Percentiles rank a stretch among this genome's conserved stretches.
Conservation (phyloP, 2,329 filamentous ascomycete genomes). For the Biscogniauxia mediterranea region DNA sequence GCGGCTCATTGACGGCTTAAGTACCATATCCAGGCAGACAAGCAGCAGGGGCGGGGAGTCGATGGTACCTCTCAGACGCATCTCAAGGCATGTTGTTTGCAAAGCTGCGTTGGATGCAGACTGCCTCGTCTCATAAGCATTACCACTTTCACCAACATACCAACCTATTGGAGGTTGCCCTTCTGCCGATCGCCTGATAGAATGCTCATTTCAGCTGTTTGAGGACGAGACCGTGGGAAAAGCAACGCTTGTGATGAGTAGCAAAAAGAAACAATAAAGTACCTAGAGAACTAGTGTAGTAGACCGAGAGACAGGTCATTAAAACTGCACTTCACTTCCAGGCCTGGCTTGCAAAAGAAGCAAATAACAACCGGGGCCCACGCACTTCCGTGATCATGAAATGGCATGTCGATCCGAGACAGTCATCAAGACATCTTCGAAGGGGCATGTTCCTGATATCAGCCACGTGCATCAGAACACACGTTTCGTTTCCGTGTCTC, state of each 20-base stretch:
- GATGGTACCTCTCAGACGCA: background rate
- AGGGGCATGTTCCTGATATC: background rate
- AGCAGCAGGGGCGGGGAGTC: background rate
- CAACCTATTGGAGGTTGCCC: background rate
- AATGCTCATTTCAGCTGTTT: background rate
- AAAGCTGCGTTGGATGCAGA: background rate
- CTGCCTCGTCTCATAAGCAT: background rate
- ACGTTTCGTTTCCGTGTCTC: background rate
- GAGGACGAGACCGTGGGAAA: background rate
- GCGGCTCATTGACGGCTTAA: background rate
- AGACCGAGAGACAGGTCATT: constrained; percentile 12
- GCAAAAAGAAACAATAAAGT: background rate
- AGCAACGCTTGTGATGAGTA: background rate
- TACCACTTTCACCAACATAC: background rate
- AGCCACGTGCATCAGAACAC: background rate
- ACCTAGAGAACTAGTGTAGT: background rate
- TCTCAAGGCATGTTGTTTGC: background rate
- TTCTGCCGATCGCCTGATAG: background rate
- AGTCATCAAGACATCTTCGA: background rate
- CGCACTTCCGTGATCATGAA: constrained; percentile 1
- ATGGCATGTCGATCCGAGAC: constrained; percentile 18
- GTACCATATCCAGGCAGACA: background rate
- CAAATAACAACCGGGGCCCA: constrained; percentile 5
- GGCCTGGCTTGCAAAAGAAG: constrained; percentile 14
- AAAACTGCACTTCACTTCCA: constrained; percentile 10